Evolutionary conservation across 2,329 filamentous ascomycete genomes (phyloP).

Genomic region (Cercospora sp.): DNA sequence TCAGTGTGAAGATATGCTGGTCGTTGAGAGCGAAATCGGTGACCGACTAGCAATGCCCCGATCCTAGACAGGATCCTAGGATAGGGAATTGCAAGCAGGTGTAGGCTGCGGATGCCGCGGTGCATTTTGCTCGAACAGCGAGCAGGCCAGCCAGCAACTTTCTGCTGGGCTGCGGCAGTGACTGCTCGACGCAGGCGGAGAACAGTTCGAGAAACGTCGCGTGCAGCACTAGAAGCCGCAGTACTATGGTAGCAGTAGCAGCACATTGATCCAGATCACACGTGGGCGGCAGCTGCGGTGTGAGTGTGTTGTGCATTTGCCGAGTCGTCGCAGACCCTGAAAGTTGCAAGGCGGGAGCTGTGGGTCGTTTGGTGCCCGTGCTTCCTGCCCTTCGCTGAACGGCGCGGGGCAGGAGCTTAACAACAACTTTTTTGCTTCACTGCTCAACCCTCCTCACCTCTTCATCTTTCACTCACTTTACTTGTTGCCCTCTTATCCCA

Average conservation of each 20-base stretch:
- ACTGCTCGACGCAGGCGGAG: neutral
- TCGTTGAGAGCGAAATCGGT: neutral
- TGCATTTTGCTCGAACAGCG: neutral
- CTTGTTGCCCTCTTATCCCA: slow-evolving; percentile 19
- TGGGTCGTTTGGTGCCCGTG: neutral
- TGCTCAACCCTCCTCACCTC: slow-evolving; percentile 11
- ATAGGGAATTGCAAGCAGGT: neutral
- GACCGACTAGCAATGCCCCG: slow-evolving; percentile 1
- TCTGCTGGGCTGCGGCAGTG: neutral
- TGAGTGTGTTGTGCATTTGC: slow-evolving; percentile 1
- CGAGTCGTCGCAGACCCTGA: slow-evolving; percentile 1
- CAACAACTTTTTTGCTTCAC: slow-evolving; percentile 10
- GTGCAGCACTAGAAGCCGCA: neutral
- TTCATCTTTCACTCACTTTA: slow-evolving; percentile 25
- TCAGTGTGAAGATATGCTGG: neutral
- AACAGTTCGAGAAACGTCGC: neutral
- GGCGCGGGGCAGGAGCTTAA: slow-evolving; percentile 6
- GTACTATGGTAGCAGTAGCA: neutral
- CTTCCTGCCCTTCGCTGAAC: neutral
- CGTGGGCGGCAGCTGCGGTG: neutral
- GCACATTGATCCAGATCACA: neutral
- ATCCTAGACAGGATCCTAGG: neutral
- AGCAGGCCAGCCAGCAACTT: neutral
- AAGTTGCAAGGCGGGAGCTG: neutral
- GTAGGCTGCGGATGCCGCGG: neutral